Evolutionary conservation across 176 grass and related monocot genomes (phyloP).

Genomic region (Areca catechu): DNA sequence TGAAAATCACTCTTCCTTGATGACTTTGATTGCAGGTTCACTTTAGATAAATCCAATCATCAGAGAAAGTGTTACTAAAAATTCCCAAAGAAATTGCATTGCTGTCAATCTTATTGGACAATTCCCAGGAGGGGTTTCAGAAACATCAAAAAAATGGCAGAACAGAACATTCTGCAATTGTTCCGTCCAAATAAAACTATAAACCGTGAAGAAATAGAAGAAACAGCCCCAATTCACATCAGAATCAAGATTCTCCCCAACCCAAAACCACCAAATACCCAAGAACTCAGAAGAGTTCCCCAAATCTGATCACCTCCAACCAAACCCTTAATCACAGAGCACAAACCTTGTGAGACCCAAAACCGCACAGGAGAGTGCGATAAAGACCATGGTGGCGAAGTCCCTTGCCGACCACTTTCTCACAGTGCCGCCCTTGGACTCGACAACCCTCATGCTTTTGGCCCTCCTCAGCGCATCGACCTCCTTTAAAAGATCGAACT

Average conservation of each 20-base stretch:
- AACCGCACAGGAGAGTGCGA: conserved; percentile 46
- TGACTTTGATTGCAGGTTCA: no score
- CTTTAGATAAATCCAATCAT: no score
- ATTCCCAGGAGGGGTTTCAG: no score
- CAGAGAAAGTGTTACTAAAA: no score
- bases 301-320: background rate
- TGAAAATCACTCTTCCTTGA: no score
- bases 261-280: no score
- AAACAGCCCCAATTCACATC: conserved; percentile 10
- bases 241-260: background rate
- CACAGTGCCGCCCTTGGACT: conserved; percentile 50
- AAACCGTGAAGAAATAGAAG: background rate
- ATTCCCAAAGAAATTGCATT: no score
- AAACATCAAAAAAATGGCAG: conserved; percentile 26
- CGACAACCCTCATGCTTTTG: conserved; percentile 67
- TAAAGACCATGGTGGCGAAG: conserved; percentile 46
- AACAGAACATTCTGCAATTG: conserved; percentile 57
- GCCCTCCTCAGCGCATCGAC: conserved; percentile 82
- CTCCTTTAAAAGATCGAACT: conserved; percentile 93
- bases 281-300: background rate
- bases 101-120: no score
- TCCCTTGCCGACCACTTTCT: conserved; percentile 58
- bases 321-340: conserved; percentile 42
- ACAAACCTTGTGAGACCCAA: conserved; percentile 72
- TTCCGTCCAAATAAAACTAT: background rate